Conservation (phyloP, 208 protist genomes). For the Trypanosoma congolense region DNA sequence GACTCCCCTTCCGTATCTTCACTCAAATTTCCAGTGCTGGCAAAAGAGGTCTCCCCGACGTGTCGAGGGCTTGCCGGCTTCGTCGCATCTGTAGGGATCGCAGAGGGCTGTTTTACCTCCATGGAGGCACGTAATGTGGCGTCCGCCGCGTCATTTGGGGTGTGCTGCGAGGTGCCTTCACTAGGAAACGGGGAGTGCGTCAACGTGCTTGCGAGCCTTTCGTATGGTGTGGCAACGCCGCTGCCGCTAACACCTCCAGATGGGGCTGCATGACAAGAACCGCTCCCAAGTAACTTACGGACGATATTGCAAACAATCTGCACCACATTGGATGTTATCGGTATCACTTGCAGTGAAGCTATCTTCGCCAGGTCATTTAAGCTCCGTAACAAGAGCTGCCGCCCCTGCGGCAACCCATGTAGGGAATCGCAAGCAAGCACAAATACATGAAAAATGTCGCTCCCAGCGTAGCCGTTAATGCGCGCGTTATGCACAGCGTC, state of each 20-base stretch:
- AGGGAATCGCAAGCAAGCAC: slow-evolving; percentile 45
- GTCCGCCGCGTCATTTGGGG: background rate
- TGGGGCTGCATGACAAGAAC: too few relatives aligned
- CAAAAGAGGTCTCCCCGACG: background rate
- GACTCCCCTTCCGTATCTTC: background rate
- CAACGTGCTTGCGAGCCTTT: too few relatives aligned
- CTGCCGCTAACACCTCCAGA: too few relatives aligned
- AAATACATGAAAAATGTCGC: slow-evolving; percentile 51
- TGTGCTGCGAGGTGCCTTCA: too few relatives aligned
- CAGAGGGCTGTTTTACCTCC: too few relatives aligned
- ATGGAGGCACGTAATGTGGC: too few relatives aligned
- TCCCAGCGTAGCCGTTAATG: slow-evolving; percentile 32
- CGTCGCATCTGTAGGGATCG: background rate
- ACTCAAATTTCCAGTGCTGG: too few relatives aligned
- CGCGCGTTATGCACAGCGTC: slow-evolving; percentile 48
- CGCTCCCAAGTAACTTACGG: slow-evolving; percentile 20
- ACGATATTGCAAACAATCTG: slow-evolving; percentile 47
- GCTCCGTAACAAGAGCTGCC: slow-evolving; percentile 45
- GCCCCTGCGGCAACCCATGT: slow-evolving; percentile 21
- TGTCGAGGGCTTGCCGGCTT: background rate
- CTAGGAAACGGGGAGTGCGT: too few relatives aligned
- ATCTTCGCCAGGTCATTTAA: slow-evolving; percentile 68
- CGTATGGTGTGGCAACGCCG: background rate
- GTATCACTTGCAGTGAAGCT: slow-evolving; percentile 54
- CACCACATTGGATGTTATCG: slow-evolving; percentile 35